Evolutionary conservation across 1,284 basidiomycete genomes (phyloP), one percentile per base, ranked within the genome.

Genomic region (Butyriboletus appendiculatus): DNA sequence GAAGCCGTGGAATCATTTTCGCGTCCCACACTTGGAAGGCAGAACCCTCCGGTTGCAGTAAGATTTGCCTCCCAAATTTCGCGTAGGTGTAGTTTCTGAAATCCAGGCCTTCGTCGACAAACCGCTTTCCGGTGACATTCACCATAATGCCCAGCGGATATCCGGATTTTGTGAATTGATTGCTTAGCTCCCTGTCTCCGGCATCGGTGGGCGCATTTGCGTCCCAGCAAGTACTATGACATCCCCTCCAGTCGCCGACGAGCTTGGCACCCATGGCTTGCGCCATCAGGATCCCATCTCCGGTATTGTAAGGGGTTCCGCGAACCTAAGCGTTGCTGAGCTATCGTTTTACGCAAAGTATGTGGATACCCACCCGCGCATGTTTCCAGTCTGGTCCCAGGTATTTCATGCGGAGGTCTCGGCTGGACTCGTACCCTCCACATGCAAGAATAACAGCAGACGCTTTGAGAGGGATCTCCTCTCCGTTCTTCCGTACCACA

Each of bases 21-120:
- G 72, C 68, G 60, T 86, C 84, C 77, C 77, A 88, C 9, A 88
- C 67, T 62, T 88, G 86, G 63, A 86, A 88, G 8, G 79, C 85
- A 57, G 71, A 76, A 6, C 81, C 79, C 16, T 75, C 78, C 1
- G 81, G 82, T 62, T 88, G 84, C 18, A 66, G 57, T 45, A 87
- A 72, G 48, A 87, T 83, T 44, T 77, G 79, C 38, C 74, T 75
- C 5, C 85, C 85, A 58, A 84, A 86, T 65, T 80, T 82, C 16
- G 85, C 84, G 59, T 88, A 88, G 2, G 85, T 88, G 60, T 83
- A 87, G 65, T 85, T 88, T 44, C 86, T 77, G 64, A 81, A 86
- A 68, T 88, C 85, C 58, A 80, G 78, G 41, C 85, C 85, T 66
- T 88, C 86, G 59, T 88, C 84, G 14, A 86, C 85, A 61, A 88